A percentile compares a stretch with the other conserved stretches of the same genome.
Evolutionary conservation across 495 filamentous ascomycete genomes (phyloP).

Genomic region (Pseudevernia furfuracea): DNA sequence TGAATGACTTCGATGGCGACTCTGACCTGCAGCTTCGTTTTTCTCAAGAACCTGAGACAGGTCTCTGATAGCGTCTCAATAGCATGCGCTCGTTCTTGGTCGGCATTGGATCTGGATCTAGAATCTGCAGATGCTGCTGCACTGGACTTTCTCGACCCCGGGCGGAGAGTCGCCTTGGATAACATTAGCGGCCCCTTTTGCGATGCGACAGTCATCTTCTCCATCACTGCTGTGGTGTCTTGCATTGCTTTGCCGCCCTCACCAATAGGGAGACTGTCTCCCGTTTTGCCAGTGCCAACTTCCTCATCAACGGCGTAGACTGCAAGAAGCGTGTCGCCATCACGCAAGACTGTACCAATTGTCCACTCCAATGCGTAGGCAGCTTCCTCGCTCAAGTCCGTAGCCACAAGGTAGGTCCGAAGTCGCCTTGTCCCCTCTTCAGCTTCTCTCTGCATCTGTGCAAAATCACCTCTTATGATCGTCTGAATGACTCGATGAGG

Average conservation of each 20-base stretch:
- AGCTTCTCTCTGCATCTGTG: slow-evolving; percentile 61
- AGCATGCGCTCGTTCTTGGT: slow-evolving; percentile 70
- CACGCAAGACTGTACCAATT: slow-evolving; percentile 87
- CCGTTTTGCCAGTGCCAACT: slow-evolving; percentile 43
- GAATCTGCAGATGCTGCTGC: slow-evolving; percentile 38
- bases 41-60: slow-evolving; percentile 74
- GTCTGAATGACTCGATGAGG: slow-evolving; percentile 79
- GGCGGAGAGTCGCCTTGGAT: slow-evolving; percentile 13
- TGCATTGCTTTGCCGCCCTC: slow-evolving; percentile 59
- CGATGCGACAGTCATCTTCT: slow-evolving; percentile 44
- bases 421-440: slow-evolving; percentile 65
- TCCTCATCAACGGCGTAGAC: slow-evolving; percentile 91
- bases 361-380: slow-evolving; percentile 95
- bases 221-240: slow-evolving; percentile 56
- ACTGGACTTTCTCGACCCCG: slow-evolving; percentile 37
- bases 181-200: slow-evolving; percentile 20
- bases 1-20: slow-evolving; percentile 94
- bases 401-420: slow-evolving; percentile 85
- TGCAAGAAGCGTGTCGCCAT: slow-evolving; percentile 87
- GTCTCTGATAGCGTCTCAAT: slow-evolving; percentile 68
- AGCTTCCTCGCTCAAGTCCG: slow-evolving; percentile 86
- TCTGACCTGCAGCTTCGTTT: slow-evolving; percentile 82
- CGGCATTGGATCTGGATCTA: slow-evolving; percentile 48
- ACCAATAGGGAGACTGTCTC: slow-evolving; percentile 43
- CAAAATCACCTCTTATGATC: slow-evolving; percentile 80